phyloP scores from a whole-genome alignment of 2,329 filamentous ascomycete genomes.

The Alternaria arborescens region DNA sequence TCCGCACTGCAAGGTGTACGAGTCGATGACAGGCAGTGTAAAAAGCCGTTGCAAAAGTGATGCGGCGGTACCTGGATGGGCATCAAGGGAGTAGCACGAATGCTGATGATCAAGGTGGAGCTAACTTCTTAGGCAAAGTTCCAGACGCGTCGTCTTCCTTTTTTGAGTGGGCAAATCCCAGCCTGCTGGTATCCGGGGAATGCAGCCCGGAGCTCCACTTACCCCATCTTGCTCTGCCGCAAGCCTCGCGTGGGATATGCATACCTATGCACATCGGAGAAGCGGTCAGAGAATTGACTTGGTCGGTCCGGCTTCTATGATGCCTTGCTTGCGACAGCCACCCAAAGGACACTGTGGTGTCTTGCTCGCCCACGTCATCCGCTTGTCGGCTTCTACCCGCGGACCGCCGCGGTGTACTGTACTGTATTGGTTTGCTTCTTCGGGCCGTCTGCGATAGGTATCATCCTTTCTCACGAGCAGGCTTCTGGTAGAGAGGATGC shows the following conservation, averaged over 20 bases:
- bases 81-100: slow-evolving; percentile 9
- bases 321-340: slow-evolving; percentile 21
- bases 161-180: slow-evolving; percentile 22
- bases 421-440: slow-evolving; percentile 23
- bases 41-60: neutral
- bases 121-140: slow-evolving; percentile 11
- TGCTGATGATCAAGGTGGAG: slow-evolving; percentile 21
- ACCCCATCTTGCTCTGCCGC: slow-evolving; percentile 27
- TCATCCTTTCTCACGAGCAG: slow-evolving; percentile 7
- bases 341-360: slow-evolving; percentile 18
- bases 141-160: slow-evolving; percentile 29
- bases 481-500: slow-evolving; percentile 19
- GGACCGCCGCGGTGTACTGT: slow-evolving; percentile 6
- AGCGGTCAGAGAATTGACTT: slow-evolving; percentile 37
- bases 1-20: slow-evolving; percentile 5
- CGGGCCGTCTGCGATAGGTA: slow-evolving; percentile 20
- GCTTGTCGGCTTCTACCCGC: slow-evolving; percentile 16
- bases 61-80: slow-evolving; percentile 1
- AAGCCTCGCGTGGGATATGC: slow-evolving; percentile 37
- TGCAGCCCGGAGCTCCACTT: slow-evolving; percentile 34
- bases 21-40: slow-evolving; percentile 5
- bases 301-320: slow-evolving; percentile 16
- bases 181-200: slow-evolving; percentile 35
- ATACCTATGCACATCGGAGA: slow-evolving; percentile 21
- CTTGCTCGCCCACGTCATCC: slow-evolving; percentile 20